phyloP scores from a whole-genome alignment of 2,329 filamentous ascomycete species.

The Trichoderma endophyticum region DNA sequence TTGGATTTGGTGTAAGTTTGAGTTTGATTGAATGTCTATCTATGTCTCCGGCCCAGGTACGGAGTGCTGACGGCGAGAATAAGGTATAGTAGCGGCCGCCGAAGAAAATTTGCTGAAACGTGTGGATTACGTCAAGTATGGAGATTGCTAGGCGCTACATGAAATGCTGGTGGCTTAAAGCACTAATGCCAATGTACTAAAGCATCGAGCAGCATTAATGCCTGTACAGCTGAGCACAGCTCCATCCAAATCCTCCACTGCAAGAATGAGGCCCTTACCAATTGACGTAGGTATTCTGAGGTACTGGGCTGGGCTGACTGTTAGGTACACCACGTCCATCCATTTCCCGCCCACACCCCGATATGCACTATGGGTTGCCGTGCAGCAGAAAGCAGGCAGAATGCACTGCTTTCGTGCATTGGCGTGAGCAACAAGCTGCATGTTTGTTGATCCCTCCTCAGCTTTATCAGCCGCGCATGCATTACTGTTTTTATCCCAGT shows the following conservation, averaged over 20 bases:
- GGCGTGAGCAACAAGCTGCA: not conserved
- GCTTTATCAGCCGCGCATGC: not conserved
- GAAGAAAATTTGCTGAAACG: not conserved
- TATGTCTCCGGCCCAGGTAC: not conserved
- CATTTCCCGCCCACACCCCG: not conserved
- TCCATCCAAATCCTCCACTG: not conserved
- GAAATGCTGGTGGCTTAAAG: not conserved
- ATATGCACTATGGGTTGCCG: not conserved
- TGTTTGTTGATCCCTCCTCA: conserved; percentile 6
- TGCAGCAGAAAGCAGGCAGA: conserved; percentile 10
- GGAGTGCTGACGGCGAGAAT: not conserved
- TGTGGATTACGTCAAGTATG: not conserved
- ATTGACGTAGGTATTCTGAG: not conserved
- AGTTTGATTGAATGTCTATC: not conserved
- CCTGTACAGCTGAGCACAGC: not conserved
- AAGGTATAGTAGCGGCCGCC: not conserved
- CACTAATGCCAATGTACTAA: not conserved
- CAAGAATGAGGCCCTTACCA: not conserved
- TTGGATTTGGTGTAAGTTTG: not conserved
- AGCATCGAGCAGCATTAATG: not conserved
- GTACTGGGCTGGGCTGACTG: not conserved
- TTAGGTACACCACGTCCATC: not conserved
- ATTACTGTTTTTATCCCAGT: not conserved
- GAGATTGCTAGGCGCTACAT: not conserved
- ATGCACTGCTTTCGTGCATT: conserved; percentile 17